Evolutionary conservation across 352 stramenopile species (phyloP), one percentile per base, ranked within the genome.

Genomic region (Globisporangium nunn): DNA sequence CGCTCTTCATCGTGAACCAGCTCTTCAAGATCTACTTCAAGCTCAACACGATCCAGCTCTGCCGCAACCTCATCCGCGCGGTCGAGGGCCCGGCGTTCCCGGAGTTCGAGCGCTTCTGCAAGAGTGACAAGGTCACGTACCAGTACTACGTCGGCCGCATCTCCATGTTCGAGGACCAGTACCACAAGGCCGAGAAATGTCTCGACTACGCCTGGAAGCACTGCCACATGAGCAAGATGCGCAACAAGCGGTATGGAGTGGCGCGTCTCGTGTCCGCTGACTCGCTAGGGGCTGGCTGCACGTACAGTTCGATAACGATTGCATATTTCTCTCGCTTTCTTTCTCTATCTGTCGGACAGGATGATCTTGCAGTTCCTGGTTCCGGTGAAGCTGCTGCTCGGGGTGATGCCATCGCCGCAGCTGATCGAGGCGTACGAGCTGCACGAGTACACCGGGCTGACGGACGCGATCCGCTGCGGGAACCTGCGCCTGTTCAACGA

Each of bases 21-120:
- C 82, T 98, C 44, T 98, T 98, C 72, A 96, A 95, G 65, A 98
- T 98, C 73, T 98, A 98, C 78, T 98, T 98, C 74, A 90, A 92
- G 68, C 73, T 91, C 66, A 91, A 92, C 62, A 98, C 95, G 64
- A 93, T 98, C 56, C 79, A 96, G 62, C 64, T 98, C 49, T 98
- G 94, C 56, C 95, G 94, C 64, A 98, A 98, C 71, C 72, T 98
- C 50, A 91, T 98, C 37, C 81, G 81, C 43, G 81, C 82, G 0
- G 76, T 94, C 23, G 85, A 95, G 68, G 79, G 85, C 23, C 75
- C 82, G 15, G 81, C 77, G 43, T 88, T 91, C 63, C 78, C 78
- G 2, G 72, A 79, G 39, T 94, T 94, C 61, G 79, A 92, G 56
- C 68, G 67, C 28, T 92, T 96, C 52, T 73, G 70, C 58, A 95